phyloP scores from a whole-genome alignment of 768 basidiomycete species.

The Lactarius psammicola region DNA sequence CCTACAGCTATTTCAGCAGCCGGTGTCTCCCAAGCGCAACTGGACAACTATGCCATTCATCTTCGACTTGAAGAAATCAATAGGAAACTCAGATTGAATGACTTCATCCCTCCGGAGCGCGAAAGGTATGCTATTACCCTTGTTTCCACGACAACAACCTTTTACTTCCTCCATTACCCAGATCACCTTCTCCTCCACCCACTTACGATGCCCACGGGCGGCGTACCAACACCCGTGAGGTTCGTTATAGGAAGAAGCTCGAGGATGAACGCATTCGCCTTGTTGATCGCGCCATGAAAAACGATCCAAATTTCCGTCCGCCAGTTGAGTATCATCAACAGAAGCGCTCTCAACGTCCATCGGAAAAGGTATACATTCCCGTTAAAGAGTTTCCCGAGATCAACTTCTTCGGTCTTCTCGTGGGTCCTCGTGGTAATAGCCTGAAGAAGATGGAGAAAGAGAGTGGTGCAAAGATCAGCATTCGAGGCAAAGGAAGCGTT shows the following conservation, averaged over 20 bases:
- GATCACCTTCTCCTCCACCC: slow-evolving; percentile 95
- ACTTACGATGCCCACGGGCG: slow-evolving; percentile 98
- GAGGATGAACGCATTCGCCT: slow-evolving; percentile 90
- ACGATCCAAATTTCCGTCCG: slow-evolving; percentile 96
- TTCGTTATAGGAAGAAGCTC: slow-evolving; percentile 94
- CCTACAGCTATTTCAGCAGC: slow-evolving; percentile 93
- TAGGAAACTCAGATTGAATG: slow-evolving; percentile 88
- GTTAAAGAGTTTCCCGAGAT: slow-evolving; percentile 99
- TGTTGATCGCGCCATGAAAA: slow-evolving; percentile 95
- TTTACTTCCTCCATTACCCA: slow-evolving; percentile 33
- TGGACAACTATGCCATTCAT: slow-evolving; percentile 97
- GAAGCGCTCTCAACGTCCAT: slow-evolving; percentile 89
- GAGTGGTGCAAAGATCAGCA: slow-evolving; percentile 97
- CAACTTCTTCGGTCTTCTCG: slow-evolving; percentile 98
- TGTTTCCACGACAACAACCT: background rate
- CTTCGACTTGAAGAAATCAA: slow-evolving; percentile 97
- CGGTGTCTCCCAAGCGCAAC: slow-evolving; percentile 92
- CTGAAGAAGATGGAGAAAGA: slow-evolving; percentile 99
- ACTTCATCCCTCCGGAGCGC: slow-evolving; percentile 92
- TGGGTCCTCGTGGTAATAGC: slow-evolving; percentile 98
- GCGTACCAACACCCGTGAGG: slow-evolving; percentile 96
- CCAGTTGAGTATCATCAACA: slow-evolving; percentile 96
- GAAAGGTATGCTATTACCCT: slow-evolving; percentile 61
- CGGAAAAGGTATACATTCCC: slow-evolving; percentile 98
- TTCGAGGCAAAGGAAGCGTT: slow-evolving; percentile 96